Evolutionary conservation across 2,329 filamentous ascomycete genomes (phyloP).

Genomic region (Aspergillus pseudoterreus): DNA sequence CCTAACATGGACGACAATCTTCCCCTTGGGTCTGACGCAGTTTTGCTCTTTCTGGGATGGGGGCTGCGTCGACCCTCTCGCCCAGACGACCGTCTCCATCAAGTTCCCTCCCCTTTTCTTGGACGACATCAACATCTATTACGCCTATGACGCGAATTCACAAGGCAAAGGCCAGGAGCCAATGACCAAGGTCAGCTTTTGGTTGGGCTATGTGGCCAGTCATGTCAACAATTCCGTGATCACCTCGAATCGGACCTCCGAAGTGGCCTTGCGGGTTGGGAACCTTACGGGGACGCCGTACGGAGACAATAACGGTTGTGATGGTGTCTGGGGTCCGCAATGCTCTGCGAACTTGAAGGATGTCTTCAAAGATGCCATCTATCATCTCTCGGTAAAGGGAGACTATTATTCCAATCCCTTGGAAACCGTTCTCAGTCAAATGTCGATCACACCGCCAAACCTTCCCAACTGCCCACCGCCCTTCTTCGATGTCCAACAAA

Average conservation of each 20-base stretch:
- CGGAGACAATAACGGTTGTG: conserved; percentile 34
- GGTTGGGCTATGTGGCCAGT: conserved; percentile 31
- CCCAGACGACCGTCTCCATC: conserved; percentile 33
- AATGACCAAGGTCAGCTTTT: conserved; percentile 35
- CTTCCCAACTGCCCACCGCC: conserved; percentile 27
- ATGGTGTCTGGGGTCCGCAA: conserved; percentile 32
- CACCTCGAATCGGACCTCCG: conserved; percentile 32
- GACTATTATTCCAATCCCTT: conserved; percentile 28
- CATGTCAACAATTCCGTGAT: conserved; percentile 25
- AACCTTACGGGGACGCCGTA: conserved; percentile 34
- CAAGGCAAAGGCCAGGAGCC: conserved; percentile 29
- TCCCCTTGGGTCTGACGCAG: conserved; percentile 23
- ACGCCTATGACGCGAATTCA: conserved; percentile 31
- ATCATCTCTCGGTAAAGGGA: conserved; percentile 22
- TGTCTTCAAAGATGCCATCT: conserved; percentile 25
- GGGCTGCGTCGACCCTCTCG: conserved; percentile 35
- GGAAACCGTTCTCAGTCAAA: conserved; percentile 24
- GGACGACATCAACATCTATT: conserved; percentile 31
- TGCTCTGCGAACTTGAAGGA: conserved; percentile 31
- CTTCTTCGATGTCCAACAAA: conserved; percentile 30
- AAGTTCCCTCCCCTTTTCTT: conserved; percentile 33
- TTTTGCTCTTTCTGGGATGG: conserved; percentile 34
- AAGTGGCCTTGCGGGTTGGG: conserved; percentile 33
- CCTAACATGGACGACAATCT: conserved; percentile 16
- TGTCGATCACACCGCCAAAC: conserved; percentile 20